These are phyloP conservation scores for Hypoxylon sp. DNA, from an alignment of 2,329 filamentous ascomycete genomes.

Conservation along the genomic window DNA sequence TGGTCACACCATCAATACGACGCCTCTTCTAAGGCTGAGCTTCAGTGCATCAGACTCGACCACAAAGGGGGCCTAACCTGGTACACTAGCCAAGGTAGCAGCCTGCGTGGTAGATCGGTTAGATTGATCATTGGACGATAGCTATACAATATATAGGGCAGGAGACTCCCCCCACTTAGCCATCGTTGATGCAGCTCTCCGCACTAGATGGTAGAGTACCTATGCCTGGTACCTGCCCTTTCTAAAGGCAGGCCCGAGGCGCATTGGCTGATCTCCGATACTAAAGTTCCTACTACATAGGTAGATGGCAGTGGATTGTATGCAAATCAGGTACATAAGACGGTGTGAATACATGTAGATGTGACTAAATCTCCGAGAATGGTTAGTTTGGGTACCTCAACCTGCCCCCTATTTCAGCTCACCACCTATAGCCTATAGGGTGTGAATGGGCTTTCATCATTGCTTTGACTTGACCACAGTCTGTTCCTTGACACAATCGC, in stretches of 20 bases:
- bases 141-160: slow-evolving; percentile 12
- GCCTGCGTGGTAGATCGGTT: slow-evolving; percentile 17
- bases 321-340: slow-evolving; percentile 11
- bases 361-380: slow-evolving; percentile 5
- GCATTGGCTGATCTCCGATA: slow-evolving; percentile 15
- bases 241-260: neutral
- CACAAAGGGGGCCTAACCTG: slow-evolving; percentile 1
- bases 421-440: neutral
- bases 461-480: neutral
- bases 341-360: neutral
- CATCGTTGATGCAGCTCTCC: slow-evolving; percentile 13
- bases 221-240: slow-evolving; percentile 7
- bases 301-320: slow-evolving; percentile 15
- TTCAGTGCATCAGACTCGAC: slow-evolving; percentile 6
- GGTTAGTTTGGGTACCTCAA: neutral
- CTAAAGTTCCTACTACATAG: neutral
- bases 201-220: slow-evolving; percentile 12
- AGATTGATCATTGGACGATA: slow-evolving; percentile 26
- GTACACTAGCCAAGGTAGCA: slow-evolving; percentile 1
- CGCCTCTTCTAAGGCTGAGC: slow-evolving; percentile 28
- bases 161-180: slow-evolving; percentile 15
- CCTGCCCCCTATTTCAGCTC: neutral
- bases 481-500: slow-evolving; percentile 7
- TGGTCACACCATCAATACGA: neutral
- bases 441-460: neutral